Conservation (phyloP, 2,329 filamentous ascomycete genomes). For the Sarocladium brachiariae region DNA sequence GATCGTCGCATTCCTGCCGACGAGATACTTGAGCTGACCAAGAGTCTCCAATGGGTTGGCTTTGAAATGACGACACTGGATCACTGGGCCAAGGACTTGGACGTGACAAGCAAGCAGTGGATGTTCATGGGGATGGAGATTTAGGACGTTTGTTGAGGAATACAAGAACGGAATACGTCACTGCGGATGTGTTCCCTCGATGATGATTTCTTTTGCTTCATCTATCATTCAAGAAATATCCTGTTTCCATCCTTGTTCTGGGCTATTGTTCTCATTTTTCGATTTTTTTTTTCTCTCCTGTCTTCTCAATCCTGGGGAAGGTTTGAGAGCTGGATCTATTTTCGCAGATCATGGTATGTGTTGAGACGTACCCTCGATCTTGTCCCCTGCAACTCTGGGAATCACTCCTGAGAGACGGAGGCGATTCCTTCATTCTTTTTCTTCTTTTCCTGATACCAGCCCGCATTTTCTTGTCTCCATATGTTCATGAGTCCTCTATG, state of each 20-base stretch:
- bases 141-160: conserved; percentile 60
- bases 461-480: no score
- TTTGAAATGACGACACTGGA: conserved; percentile 79
- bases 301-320: conserved; percentile 13
- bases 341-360: background rate
- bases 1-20: conserved; percentile 60
- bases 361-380: no score
- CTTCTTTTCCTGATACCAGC: no score
- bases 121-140: conserved; percentile 85
- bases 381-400: no score
- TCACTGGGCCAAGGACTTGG: conserved; percentile 58
- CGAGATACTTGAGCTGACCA: conserved; percentile 62
- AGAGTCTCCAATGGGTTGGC: conserved; percentile 87
- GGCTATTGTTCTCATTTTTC: conserved; percentile 14
- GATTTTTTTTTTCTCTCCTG: conserved; percentile 14
- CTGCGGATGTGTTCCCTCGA: conserved; percentile 10
- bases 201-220: conserved; percentile 13
- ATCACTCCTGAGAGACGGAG: no score
- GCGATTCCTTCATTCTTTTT: no score
- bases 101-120: conserved; percentile 72
- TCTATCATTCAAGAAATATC: no score
- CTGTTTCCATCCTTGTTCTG: no score
- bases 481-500: no score
- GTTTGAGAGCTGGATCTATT: conserved; percentile 15
- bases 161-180: conserved; percentile 10